These are phyloP conservation scores for Trichoderma gracile DNA, from an alignment of 2,329 filamentous ascomycete species.

Conservation along the genomic window DNA sequence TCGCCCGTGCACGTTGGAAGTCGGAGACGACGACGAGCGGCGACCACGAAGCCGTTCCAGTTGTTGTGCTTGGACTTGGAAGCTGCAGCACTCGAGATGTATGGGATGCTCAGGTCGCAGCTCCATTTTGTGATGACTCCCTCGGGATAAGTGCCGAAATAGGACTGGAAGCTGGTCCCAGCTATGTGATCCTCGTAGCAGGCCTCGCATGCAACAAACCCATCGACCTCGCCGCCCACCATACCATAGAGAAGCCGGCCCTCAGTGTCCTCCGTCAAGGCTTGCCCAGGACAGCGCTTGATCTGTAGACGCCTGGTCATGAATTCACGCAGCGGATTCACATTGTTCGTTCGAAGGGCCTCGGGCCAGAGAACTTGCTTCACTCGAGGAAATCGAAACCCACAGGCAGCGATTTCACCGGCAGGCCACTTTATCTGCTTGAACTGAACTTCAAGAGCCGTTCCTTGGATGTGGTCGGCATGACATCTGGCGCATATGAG, in stretches of 20 bases:
- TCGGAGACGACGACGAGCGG: conserved; percentile 29
- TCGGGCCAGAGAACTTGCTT: conserved; percentile 39
- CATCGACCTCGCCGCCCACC: conserved; percentile 33
- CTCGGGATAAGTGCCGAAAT: conserved; percentile 32
- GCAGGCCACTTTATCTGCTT: conserved; percentile 31
- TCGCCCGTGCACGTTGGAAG: conserved; percentile 36
- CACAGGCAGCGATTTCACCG: conserved; percentile 25
- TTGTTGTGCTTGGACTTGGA: conserved; percentile 30
- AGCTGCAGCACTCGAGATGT: conserved; percentile 28
- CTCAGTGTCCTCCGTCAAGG: conserved; percentile 29
- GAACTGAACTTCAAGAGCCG: conserved; percentile 34
- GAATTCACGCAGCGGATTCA: conserved; percentile 34
- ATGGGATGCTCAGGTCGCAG: conserved; percentile 38
- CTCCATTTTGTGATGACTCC: conserved; percentile 33
- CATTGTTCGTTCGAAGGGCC: conserved; percentile 33
- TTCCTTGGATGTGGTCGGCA: conserved; percentile 39
- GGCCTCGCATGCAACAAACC: conserved; percentile 42
- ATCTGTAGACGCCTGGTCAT: conserved; percentile 34
- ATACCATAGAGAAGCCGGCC: conserved; percentile 37
- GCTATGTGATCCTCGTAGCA: conserved; percentile 40
- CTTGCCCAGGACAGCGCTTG: conserved; percentile 35
- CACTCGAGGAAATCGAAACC: conserved; percentile 33
- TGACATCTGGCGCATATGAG: conserved; percentile 46
- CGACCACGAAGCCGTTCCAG: conserved; percentile 37
- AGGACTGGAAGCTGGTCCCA: conserved; percentile 34